phyloP scores from a whole-genome alignment of 2,329 filamentous ascomycete genomes.

The Kalmusia sp. region DNA sequence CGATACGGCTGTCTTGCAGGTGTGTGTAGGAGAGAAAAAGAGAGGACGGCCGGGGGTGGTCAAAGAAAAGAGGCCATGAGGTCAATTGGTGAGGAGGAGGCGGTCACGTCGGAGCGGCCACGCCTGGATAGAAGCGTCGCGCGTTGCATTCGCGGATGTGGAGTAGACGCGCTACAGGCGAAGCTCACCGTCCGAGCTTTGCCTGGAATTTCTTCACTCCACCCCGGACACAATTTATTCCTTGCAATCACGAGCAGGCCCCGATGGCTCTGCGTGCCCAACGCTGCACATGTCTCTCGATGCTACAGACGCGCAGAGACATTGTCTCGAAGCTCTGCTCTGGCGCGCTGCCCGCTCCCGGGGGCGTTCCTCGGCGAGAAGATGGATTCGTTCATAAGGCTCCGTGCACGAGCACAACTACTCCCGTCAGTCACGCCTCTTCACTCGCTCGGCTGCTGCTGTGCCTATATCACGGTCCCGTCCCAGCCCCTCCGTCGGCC shows the following conservation, averaged over 20 bases:
- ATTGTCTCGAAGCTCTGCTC: slow-evolving; percentile 1
- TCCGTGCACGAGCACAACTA: slow-evolving; percentile 17
- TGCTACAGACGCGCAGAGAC: not conserved
- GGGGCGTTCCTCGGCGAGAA: slow-evolving; percentile 18
- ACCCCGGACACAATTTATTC: slow-evolving; percentile 15
- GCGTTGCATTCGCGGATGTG: slow-evolving; percentile 35
- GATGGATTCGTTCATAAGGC: not conserved
- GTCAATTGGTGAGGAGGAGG: slow-evolving; percentile 39
- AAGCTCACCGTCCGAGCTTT: slow-evolving; percentile 31
- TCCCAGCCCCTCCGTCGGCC: slow-evolving; percentile 40
- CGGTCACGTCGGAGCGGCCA: slow-evolving; percentile 34
- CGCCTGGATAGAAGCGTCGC: slow-evolving; percentile 12
- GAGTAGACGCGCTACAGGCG: slow-evolving; percentile 22
- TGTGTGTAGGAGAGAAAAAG: slow-evolving; percentile 22
- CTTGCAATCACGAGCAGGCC: slow-evolving; percentile 2
- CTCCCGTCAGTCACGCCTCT: slow-evolving; percentile 24
- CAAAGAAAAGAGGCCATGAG: slow-evolving; percentile 44
- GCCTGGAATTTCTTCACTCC: slow-evolving; percentile 20
- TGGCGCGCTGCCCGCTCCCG: not conserved
- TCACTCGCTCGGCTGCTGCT: slow-evolving; percentile 37
- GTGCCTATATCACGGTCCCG: slow-evolving; percentile 29
- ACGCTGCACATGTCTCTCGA: slow-evolving; percentile 3
- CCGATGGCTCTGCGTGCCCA: not conserved
- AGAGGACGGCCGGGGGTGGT: slow-evolving; percentile 25
- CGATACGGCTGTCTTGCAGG: slow-evolving; percentile 18